Evolutionary conservation across 352 stramenopile genomes (phyloP), one percentile per base, ranked within the genome.

Genomic region (Phytophthora fragariaefolia): DNA sequence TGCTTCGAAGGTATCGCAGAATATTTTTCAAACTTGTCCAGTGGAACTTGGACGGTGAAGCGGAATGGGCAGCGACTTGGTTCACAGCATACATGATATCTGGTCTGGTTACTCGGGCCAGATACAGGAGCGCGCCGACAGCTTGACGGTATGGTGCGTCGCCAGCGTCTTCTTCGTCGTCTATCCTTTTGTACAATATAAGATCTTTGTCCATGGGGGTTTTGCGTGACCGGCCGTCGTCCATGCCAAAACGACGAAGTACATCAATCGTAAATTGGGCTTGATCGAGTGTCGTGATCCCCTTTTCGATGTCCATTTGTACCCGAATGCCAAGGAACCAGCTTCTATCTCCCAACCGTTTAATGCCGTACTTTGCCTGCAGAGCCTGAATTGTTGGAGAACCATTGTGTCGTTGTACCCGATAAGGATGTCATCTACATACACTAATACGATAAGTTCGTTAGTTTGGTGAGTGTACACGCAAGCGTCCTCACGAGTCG

Each of bases 321-420:
- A n/a, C n/a, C n/a, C n/a, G n/a, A n/a, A 68, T 63, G 0, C 50
- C 60, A 0, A 68, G 52, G n/a, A 58, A 63, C 30, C 30, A 68
- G 1, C 6, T 40, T 0, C 22, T 7, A 3, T 68, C 23, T 0
- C 50, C 42, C 2, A 62, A 22, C 32, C 18, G 32, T 5, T 68
- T 62, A 7, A 68, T 4, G 0, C 15, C 42, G 4, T 57, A 68
- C 13, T 62, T 68, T 0, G 17, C 1, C 1, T 51, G 3, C 1
- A 68, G 43, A 5, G 52, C 23, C 2, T 18, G 1, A 30, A 57
- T 63, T 0, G 57, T 32, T 9, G 6, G 0, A 24, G 2, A 3
- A 27, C 1, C 12, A 55, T 12, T 2, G 6, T 10, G 1, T 2
- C 1, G 4, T 47, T n/a, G 9, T 69, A 69, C 2, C 53, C 36